Evolutionary conservation across 2,329 filamentous ascomycete genomes (phyloP), one percentile per base, ranked within the genome.

Genomic region (Mycosphaerella sp.): DNA sequence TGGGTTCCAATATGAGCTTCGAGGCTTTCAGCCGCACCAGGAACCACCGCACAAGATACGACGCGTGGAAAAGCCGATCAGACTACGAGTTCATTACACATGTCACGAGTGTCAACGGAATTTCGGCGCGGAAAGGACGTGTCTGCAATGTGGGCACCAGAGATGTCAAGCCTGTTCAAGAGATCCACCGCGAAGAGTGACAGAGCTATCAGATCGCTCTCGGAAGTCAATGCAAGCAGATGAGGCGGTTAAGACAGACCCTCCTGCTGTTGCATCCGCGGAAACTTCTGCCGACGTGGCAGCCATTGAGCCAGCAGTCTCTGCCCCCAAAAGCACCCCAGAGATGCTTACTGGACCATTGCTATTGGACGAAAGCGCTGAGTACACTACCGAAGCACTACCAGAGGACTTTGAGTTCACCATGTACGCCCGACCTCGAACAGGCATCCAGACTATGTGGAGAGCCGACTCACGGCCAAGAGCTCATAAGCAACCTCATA

Each of bases 111-210:
- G 90, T 73, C 79, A 83, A 52, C 80, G 84, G 12, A 79, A 79
- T 18, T 95, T 91, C 67, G 84, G 85, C 50, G 70, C 79, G 16
- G 80, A 84, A 62, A 89, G 85, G 71, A 76, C 85, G 53, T 95
- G 90, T 70, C 70, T 77, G 58, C 80, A 80, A 59, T 96, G 90
- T 73, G 78, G 86, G 60, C 90, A 96, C 71, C 75, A 75, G 41
- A 81, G 87, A 59, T 96, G 90, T 79, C 85, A 81, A 64, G 82
- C 86, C 64, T 96, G 90, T 68, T 80, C 82, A 25, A 82, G 87
- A 49, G 81, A 85, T 62, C 89, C 89, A 30, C 74, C 79, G 47
- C 82, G 83, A 71, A 81, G 79, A 59, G 77, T 73, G 61, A 77
- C 81, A 59, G 74, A 74, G 55, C 75, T 80, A 63, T 73, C 73